A percentile compares a stretch with the other conserved stretches of the same genome.
Evolutionary conservation across 139 green algal genomes (phyloP).

Genomic region (Ulvella scutata): DNA sequence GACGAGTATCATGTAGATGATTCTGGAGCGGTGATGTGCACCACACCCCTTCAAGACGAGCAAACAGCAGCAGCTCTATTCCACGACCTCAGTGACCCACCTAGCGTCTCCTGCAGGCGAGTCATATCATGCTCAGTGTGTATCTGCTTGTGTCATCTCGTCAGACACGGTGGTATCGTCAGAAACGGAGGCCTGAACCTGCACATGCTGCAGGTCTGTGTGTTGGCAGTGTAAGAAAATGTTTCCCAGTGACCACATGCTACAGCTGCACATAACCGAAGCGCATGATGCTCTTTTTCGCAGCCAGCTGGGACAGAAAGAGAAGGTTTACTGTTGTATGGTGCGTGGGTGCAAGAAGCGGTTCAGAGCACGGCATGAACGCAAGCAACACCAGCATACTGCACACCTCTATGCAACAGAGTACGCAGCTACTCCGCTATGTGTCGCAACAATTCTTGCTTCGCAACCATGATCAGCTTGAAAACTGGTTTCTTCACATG

Average conservation of each 20-base stretch:
- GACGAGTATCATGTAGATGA: too few relatives aligned
- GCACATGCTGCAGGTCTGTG: neutral
- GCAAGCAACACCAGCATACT: neutral
- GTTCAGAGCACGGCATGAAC: neutral
- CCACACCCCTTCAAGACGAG: too few relatives aligned
- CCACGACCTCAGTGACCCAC: too few relatives aligned
- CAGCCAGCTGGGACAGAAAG: neutral
- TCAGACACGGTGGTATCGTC: too few relatives aligned
- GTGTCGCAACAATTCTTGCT: too few relatives aligned
- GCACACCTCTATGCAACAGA: neutral
- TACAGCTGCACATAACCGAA: neutral
- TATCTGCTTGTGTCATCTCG: too few relatives aligned
- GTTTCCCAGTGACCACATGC: neutral
- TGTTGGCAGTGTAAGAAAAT: neutral
- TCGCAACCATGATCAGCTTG: too few relatives aligned
- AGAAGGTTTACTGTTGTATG: neutral
- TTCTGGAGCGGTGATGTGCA: too few relatives aligned
- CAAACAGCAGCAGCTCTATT: too few relatives aligned
- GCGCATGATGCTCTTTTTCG: neutral
- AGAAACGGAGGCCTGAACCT: too few relatives aligned
- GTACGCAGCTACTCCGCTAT: neutral
- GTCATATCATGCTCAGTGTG: too few relatives aligned
- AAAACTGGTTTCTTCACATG: neutral
- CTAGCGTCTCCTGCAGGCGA: too few relatives aligned
- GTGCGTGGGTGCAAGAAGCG: neutral